Evolutionary conservation across 768 basidiomycete genomes (phyloP), one percentile per base, ranked within the genome.

Genomic region (Boletus rubropictus): DNA sequence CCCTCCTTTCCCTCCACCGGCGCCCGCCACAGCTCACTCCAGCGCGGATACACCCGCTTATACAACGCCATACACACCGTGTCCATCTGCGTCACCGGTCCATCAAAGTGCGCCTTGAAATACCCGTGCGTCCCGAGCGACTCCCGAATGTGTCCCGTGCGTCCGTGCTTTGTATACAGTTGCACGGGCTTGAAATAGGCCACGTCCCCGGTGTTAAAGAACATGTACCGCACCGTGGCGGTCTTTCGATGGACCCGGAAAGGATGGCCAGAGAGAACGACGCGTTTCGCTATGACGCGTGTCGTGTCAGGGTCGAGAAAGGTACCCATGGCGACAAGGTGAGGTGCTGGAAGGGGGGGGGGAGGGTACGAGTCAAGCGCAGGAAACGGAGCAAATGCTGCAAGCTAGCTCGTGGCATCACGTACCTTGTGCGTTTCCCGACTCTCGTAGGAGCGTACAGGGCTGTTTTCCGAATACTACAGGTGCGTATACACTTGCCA

Each of bases 201-300:
- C 40, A 97, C 79, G 63, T 98, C 95, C 38, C 91, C 90, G 81
- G 83, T 58, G 66, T 94, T 86, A 78, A 99, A 98, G 73, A 98
- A 98, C 90, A 99, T 89, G 73, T 97, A 98, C 46, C 95, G 84
- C 57, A 99, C 84, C 6, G 95, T 98, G 3, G 94, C 95, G 5
- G 90, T 91, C 73, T 91, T 93, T 64, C 92, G 91, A 76, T 98
- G 94, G 2, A 97, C 84, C 61, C 93, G 94, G 80, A 92, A 89
- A 1, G 95, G 95, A 68, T 96, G 93, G 0, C 95, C 95, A 3
- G 95, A 93, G 36, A 99, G 75, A 53, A 97, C 78, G 66, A 95
- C 80, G n/a, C 95, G 84, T 67, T 99, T 99, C 37, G 91, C 84
- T 50, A 93, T 78, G 62, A 97, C 77, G 20, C 95, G 82, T 1